phyloP scores from a whole-genome alignment of 495 filamentous ascomycete genomes.

The Penicillium subrubescens region DNA sequence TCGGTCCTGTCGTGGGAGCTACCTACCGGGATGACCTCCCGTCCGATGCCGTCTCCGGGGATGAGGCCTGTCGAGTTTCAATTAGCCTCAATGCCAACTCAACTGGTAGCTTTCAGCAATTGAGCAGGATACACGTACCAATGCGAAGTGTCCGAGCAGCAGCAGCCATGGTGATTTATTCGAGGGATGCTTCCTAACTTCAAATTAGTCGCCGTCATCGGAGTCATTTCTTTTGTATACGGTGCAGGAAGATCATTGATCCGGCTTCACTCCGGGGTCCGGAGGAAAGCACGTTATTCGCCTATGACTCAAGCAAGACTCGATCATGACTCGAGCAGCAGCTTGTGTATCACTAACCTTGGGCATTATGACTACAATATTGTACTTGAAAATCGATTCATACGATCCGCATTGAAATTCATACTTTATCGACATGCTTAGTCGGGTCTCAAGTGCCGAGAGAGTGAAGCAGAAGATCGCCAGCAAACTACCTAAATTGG shows the following conservation, averaged over 20 bases:
- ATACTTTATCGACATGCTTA: not conserved
- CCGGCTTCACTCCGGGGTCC: constrained; percentile 26
- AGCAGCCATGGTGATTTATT: constrained; percentile 47
- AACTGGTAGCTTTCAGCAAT: not conserved
- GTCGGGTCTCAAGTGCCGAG: not conserved
- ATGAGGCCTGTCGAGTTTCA: constrained; percentile 72
- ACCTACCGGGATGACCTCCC: constrained; percentile 87
- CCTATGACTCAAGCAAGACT: not conserved
- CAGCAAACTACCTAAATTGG: constrained; percentile 13
- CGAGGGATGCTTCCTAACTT: constrained; percentile 26
- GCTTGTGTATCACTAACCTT: not conserved
- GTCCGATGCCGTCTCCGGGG: constrained; percentile 96
- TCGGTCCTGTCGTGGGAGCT: constrained; percentile 13
- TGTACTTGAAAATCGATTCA: not conserved
- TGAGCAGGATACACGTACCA: constrained; percentile 39
- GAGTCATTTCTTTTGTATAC: constrained; percentile 34
- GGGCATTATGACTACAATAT: not conserved
- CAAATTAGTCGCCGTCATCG: constrained; percentile 36
- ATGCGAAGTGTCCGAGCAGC: constrained; percentile 60
- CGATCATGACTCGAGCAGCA: not conserved
- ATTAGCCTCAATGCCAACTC: constrained; percentile 25
- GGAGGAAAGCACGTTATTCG: constrained; percentile 18
- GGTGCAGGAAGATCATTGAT: constrained; percentile 26
- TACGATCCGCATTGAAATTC: not conserved
- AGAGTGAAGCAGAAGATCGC: not conserved